Conservation (phyloP, 2,329 filamentous ascomycete species). For the Pestalotiopsis sp. region DNA sequence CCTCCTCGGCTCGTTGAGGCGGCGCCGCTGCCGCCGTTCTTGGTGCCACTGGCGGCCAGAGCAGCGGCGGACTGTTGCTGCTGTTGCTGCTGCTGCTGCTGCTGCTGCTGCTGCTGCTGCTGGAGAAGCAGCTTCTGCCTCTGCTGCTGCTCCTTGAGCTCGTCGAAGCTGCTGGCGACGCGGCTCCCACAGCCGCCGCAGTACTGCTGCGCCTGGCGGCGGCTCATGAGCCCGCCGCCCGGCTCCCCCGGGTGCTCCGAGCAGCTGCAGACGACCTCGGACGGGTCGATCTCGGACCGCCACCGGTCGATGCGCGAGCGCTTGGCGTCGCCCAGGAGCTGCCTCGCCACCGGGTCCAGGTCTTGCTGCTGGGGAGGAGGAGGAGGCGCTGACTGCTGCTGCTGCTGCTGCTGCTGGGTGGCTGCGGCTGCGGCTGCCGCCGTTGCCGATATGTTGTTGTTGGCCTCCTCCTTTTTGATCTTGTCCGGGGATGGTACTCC, state of each 20-base stretch:
- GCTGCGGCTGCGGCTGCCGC: not conserved
- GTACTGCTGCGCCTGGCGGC: not conserved
- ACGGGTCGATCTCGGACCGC: conserved; percentile 47
- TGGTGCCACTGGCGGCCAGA: not conserved
- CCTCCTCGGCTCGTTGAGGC: not conserved
- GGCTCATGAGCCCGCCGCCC: not conserved
- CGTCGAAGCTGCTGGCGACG: not conserved
- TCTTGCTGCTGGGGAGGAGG: conserved; percentile 7
- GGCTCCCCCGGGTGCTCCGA: conserved; percentile 26
- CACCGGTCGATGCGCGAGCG: conserved; percentile 46
- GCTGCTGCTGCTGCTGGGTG: not conserved
- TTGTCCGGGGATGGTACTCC: not conserved
- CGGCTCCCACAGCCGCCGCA: not conserved
- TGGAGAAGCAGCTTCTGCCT: not conserved
- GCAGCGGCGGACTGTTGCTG: not conserved
- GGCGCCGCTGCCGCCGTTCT: not conserved
- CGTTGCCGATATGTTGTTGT: not conserved
- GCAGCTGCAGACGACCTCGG: conserved; percentile 33
- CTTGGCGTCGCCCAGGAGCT: conserved; percentile 17
- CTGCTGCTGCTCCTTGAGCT: not conserved
- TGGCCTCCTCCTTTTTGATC: not conserved
- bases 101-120: not conserved
- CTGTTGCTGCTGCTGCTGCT: not conserved
- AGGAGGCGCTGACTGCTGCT: not conserved
- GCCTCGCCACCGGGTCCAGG: not conserved